phyloP scores from a whole-genome alignment of 768 basidiomycete genomes.

The Grammothele lineata region DNA sequence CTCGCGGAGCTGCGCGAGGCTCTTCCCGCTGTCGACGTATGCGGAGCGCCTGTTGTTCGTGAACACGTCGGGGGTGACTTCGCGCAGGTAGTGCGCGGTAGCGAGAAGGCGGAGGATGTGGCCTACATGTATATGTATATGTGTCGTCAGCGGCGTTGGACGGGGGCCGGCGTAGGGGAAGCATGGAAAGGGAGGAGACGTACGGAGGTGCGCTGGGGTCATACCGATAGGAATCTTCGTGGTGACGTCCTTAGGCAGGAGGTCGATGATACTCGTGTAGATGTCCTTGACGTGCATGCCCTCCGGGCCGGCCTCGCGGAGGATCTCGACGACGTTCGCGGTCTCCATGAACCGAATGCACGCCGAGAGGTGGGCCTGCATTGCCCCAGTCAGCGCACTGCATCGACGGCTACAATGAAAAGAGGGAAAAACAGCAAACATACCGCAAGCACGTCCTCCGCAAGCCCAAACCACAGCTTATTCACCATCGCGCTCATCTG shows the following conservation, averaged over 20 bases:
- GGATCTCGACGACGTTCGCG: conserved; percentile 64
- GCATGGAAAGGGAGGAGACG: not conserved
- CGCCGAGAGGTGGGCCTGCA: conserved; percentile 68
- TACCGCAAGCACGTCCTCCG: conserved; percentile 70
- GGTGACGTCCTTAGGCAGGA: conserved; percentile 36
- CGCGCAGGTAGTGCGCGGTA: conserved; percentile 71
- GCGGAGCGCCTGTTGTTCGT: conserved; percentile 67
- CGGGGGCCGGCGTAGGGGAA: not conserved
- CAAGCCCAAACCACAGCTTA: conserved; percentile 63
- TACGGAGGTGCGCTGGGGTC: conserved; percentile 46
- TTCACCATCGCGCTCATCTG: conserved; percentile 68
- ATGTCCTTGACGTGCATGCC: conserved; percentile 46
- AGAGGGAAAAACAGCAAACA: conserved; percentile 20
- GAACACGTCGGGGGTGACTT: conserved; percentile 68
- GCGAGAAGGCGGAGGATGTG: conserved; percentile 74
- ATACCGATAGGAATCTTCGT: conserved; percentile 1
- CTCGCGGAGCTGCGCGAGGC: conserved; percentile 42
- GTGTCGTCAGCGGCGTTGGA: not conserved
- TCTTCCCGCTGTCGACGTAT: conserved; percentile 63
- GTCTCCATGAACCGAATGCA: conserved; percentile 75
- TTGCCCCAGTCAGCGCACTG: not conserved
- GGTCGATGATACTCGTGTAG: conserved; percentile 32
- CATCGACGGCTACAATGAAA: not conserved
- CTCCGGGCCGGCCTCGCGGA: conserved; percentile 56
- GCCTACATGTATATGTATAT: conserved; percentile 34